Evolutionary conservation across 257 asterid genomes (phyloP).

Genomic region (Solanum infundibuliforme): DNA sequence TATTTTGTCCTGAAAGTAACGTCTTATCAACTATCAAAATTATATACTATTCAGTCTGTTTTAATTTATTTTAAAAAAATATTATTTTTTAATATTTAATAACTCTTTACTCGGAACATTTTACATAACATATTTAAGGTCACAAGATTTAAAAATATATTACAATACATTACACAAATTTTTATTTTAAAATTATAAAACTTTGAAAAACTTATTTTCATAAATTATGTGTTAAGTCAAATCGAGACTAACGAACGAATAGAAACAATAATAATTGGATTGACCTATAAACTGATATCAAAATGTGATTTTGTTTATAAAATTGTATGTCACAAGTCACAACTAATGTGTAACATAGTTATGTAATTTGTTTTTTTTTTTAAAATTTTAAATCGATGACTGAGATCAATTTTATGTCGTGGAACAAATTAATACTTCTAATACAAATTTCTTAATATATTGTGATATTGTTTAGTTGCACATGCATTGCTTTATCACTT

Average conservation of each 20-base stretch:
- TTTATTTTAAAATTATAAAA: too few relatives aligned
- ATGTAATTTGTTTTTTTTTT: too few relatives aligned
- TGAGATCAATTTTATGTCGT: neutral
- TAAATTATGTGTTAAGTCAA: neutral
- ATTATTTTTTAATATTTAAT: too few relatives aligned
- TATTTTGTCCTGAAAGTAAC: neutral
- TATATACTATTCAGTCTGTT: neutral
- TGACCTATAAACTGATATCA: neutral
- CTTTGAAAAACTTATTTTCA: neutral
- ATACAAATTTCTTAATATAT: neutral
- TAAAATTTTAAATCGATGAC: neutral
- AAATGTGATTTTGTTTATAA: neutral
- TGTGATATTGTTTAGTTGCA: neutral
- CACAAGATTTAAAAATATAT: too few relatives aligned
- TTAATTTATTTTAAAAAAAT: too few relatives aligned
- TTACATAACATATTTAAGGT: neutral
- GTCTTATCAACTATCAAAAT: neutral
- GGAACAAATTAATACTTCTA: neutral
- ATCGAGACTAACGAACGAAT: neutral
- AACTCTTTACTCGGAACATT: neutral
- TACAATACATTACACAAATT: too few relatives aligned
- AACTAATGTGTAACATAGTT: neutral
- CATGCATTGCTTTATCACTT: neutral
- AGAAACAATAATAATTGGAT: neutral
- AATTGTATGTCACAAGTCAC: neutral